A percentile compares a stretch with the other conserved stretches of the same genome.
Conservation (phyloP, 495 filamentous ascomycete genomes). For the Xylaria longipes region DNA sequence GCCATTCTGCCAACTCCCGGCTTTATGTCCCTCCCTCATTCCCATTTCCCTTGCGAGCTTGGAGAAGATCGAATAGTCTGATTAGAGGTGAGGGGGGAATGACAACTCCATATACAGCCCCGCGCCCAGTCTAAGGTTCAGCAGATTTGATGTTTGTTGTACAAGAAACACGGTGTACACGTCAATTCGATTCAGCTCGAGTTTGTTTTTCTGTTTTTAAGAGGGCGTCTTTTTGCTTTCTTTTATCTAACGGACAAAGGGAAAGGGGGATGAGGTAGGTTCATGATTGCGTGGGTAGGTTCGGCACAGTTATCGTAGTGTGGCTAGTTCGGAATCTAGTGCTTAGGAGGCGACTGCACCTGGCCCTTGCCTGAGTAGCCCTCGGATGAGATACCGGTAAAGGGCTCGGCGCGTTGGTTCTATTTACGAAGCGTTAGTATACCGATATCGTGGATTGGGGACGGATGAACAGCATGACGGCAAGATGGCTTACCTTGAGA, state of each 20-base stretch:
- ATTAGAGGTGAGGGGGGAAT: neutral
- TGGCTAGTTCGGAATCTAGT: constrained; percentile 34
- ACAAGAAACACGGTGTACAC: constrained; percentile 29
- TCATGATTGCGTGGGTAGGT: constrained; percentile 12
- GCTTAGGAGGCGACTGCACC: constrained; percentile 71
- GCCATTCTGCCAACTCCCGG: constrained; percentile 2
- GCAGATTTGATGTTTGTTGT: constrained; percentile 30
- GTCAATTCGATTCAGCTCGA: constrained; percentile 35
- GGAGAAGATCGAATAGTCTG: constrained; percentile 1
- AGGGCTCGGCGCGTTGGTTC: constrained; percentile 86
- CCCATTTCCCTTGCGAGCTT: neutral
- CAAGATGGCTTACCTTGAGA: constrained; percentile 67
- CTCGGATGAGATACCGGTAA: constrained; percentile 83
- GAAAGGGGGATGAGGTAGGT: constrained; percentile 31
- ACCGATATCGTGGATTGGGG: neutral
- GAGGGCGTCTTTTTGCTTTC: constrained; percentile 20
- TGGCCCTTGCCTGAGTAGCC: constrained; percentile 81
- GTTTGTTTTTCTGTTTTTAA: constrained; percentile 26
- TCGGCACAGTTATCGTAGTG: constrained; percentile 7
- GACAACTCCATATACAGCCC: neutral
- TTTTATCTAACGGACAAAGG: constrained; percentile 49
- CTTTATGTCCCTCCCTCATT: constrained; percentile 7
- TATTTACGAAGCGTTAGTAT: constrained; percentile 46
- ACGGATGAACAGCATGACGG: neutral
- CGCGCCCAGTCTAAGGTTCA: constrained; percentile 27